These are phyloP conservation scores for Physcomitrium patens DNA, from an alignment of 225 moss, liverwort and hornwort species.

Conservation along the genomic window DNA sequence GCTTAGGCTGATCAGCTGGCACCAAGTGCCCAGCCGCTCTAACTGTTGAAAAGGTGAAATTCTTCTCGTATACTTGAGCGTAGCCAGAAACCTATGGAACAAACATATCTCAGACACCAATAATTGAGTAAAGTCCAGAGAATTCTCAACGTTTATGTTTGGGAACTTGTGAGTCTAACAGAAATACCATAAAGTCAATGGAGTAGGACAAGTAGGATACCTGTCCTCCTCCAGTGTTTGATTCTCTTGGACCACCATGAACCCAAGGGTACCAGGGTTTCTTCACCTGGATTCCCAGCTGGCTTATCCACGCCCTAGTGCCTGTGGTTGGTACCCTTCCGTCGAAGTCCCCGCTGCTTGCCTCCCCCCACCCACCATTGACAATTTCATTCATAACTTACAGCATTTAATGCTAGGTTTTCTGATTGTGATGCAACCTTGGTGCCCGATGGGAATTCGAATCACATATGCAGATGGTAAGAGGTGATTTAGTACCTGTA, in stretches of 20 bases:
- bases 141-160: no score
- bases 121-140: neutral
- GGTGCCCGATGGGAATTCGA: no score
- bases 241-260: slow-evolving; percentile 37
- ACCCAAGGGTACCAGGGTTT: slow-evolving; percentile 61
- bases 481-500: slow-evolving; percentile 41
- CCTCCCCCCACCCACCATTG: neutral
- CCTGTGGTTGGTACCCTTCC: slow-evolving; percentile 56
- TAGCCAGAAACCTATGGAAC: slow-evolving; percentile 49
- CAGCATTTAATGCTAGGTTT: no score
- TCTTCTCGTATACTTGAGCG: slow-evolving; percentile 47
- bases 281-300: slow-evolving; percentile 34
- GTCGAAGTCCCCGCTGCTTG: slow-evolving; percentile 56
- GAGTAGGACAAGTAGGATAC: slow-evolving; percentile 11
- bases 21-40: slow-evolving; percentile 56
- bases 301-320: slow-evolving; percentile 52
- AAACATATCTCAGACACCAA: neutral
- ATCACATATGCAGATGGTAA: neutral
- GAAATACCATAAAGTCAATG: no score
- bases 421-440: no score
- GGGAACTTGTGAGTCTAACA: no score
- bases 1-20: slow-evolving; percentile 53
- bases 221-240: slow-evolving; percentile 57
- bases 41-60: slow-evolving; percentile 56
- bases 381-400: no score